These are phyloP conservation scores for Kodamaea alishanica DNA, from an alignment of 1,139 yeast species.

Conservation along the genomic window DNA sequence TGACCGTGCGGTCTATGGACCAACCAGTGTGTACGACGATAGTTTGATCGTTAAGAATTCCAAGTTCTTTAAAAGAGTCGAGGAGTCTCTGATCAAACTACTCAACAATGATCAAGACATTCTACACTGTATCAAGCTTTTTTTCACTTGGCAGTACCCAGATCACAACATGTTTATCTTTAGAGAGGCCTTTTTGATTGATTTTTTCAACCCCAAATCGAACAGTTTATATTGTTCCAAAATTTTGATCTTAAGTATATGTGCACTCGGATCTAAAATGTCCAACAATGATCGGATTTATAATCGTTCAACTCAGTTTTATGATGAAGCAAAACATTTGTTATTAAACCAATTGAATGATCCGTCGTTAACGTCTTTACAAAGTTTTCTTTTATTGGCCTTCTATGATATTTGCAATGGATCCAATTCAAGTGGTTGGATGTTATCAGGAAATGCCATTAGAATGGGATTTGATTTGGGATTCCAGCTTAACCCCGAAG, in stretches of 20 bases:
- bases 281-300: slow-evolving; percentile 41
- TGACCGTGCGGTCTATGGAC: slow-evolving; percentile 41
- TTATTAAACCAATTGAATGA: slow-evolving; percentile 38
- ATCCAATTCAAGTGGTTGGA: slow-evolving; percentile 57
- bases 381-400: slow-evolving; percentile 48
- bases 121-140: slow-evolving; percentile 49
- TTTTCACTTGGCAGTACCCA: slow-evolving; percentile 65
- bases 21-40: slow-evolving; percentile 48
- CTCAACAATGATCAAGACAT: slow-evolving; percentile 41
- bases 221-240: slow-evolving; percentile 49
- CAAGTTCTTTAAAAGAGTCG: slow-evolving; percentile 15
- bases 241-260: slow-evolving; percentile 49
- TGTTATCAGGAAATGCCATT: slow-evolving; percentile 57
- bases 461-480: slow-evolving; percentile 66
- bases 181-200: slow-evolving; percentile 61
- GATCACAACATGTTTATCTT: slow-evolving; percentile 61
- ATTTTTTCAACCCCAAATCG: slow-evolving; percentile 50
- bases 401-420: slow-evolving; percentile 58
- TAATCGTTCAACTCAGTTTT: slow-evolving; percentile 38
- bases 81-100: slow-evolving; percentile 22
- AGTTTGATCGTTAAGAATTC: slow-evolving; percentile 24
- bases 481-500: slow-evolving; percentile 58
- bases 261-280: slow-evolving; percentile 56
- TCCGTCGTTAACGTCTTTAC: slow-evolving; percentile 45
- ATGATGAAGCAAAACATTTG: slow-evolving; percentile 42